phyloP scores from a whole-genome alignment of 2,329 filamentous ascomycete genomes.

The Alternaria rosae region DNA sequence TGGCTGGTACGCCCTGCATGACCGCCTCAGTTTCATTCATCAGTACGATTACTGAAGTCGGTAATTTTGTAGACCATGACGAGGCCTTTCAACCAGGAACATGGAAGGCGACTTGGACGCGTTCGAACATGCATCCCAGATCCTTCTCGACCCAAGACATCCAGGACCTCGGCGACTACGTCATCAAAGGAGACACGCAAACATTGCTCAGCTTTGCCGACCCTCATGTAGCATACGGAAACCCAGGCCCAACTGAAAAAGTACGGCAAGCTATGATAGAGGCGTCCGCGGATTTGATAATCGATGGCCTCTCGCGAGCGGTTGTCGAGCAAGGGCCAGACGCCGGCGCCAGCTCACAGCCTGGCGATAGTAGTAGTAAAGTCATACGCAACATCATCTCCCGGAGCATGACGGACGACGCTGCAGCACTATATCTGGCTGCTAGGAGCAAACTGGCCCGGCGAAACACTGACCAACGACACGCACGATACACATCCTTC shows the following conservation, averaged over 20 bases:
- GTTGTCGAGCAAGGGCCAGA: not conserved
- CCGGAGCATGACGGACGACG: constrained; percentile 6
- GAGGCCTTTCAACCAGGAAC: constrained; percentile 13
- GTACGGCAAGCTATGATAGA: constrained; percentile 11
- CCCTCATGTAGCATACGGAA: constrained; percentile 8
- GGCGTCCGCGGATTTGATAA: constrained; percentile 11
- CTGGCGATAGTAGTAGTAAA: not conserved
- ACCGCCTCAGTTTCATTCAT: constrained; percentile 13
- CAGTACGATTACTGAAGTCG: constrained; percentile 12
- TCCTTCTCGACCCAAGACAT: constrained; percentile 12
- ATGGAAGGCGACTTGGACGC: constrained; percentile 9
- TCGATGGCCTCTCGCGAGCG: constrained; percentile 5
- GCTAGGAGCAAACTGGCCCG: not conserved
- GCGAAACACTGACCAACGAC: constrained; percentile 8
- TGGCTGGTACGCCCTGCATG: constrained; percentile 12
- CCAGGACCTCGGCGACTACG: constrained; percentile 1
- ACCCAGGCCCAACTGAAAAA: constrained; percentile 12
- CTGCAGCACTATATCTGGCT: not conserved
- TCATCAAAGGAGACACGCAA: not conserved
- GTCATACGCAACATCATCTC: constrained; percentile 10
- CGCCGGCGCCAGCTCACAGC: not conserved
- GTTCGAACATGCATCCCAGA: constrained; percentile 18
- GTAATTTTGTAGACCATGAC: constrained; percentile 11
- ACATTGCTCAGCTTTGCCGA: constrained; percentile 9
- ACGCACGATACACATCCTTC: constrained; percentile 15